These are phyloP conservation scores for Silybum marianum DNA, from an alignment of 129 eudicot genomes.

Conservation along the genomic window DNA sequence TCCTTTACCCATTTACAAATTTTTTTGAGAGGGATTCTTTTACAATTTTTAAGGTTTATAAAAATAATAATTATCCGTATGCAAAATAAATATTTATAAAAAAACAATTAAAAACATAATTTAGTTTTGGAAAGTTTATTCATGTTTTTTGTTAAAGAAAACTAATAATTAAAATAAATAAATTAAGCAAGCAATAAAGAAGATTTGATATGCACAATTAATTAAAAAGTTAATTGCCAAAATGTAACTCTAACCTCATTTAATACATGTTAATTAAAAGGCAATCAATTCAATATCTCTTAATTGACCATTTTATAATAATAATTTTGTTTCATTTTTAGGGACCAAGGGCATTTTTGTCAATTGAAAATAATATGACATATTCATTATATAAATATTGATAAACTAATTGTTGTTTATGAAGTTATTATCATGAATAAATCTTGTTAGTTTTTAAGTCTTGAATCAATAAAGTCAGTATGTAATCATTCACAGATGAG, in stretches of 20 bases:
- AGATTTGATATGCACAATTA: slow-evolving; percentile 24
- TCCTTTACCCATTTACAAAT: too few species aligned
- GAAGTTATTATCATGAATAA: background rate
- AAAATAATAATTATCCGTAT: too few species aligned
- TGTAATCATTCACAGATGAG: too few species aligned
- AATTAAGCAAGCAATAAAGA: slow-evolving; percentile 24
- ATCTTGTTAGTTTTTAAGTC: background rate
- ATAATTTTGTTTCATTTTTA: background rate
- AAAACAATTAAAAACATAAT: background rate
- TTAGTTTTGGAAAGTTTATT: slow-evolving; percentile 18
- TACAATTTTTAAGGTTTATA: too few species aligned
- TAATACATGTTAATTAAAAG: slow-evolving; percentile 20
- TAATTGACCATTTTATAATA: slow-evolving; percentile 22
- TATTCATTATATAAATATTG: background rate
- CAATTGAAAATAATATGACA: background rate
- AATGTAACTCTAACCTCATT: slow-evolving; percentile 40
- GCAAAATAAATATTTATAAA: too few species aligned
- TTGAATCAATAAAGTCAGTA: too few species aligned
- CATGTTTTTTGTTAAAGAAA: slow-evolving; percentile 1
- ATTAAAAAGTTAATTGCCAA: slow-evolving; percentile 29
- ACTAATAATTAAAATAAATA: background rate
- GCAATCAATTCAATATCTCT: slow-evolving; percentile 20
- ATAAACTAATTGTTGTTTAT: background rate
- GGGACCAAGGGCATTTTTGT: background rate
- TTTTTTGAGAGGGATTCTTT: too few species aligned